These are phyloP conservation scores for Monosporascus sp. DNA, from an alignment of 2,329 filamentous ascomycete species.

Conservation along the genomic window DNA sequence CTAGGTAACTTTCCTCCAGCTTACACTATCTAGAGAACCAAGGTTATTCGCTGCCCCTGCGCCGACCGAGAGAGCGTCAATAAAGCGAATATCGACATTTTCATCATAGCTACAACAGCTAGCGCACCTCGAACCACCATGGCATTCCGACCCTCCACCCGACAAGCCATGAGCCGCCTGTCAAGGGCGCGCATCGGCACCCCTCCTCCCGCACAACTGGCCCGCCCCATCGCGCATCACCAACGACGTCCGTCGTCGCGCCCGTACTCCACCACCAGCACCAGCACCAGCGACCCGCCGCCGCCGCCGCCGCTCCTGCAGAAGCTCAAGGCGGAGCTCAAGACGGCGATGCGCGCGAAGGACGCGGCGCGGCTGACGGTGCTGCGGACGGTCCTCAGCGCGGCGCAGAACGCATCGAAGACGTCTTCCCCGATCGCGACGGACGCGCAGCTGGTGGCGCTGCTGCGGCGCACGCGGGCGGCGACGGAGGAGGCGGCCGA, in stretches of 20 bases:
- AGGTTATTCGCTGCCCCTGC: too few species aligned
- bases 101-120: background rate
- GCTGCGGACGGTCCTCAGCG: slow-evolving; percentile 62
- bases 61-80: too few species aligned
- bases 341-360: slow-evolving; percentile 61
- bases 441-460: slow-evolving; percentile 62
- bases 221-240: slow-evolving; percentile 9
- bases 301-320: slow-evolving; percentile 41
- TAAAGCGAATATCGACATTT: too few species aligned
- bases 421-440: slow-evolving; percentile 63
- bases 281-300: slow-evolving; percentile 23
- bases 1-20: too few species aligned
- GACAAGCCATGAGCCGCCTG: slow-evolving; percentile 18
- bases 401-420: slow-evolving; percentile 72
- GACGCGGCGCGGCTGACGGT: slow-evolving; percentile 61
- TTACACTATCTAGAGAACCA: too few species aligned
- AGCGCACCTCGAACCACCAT: slow-evolving; percentile 11
- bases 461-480: slow-evolving; percentile 61
- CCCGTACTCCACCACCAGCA: slow-evolving; percentile 11
- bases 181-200: slow-evolving; percentile 13
- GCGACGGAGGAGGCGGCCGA: slow-evolving; percentile 52
- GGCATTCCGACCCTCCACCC: slow-evolving; percentile 17
- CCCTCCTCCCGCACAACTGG: slow-evolving; percentile 1
- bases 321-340: slow-evolving; percentile 56
- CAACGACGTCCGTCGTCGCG: slow-evolving; percentile 3